Conservation (phyloP, 352 stramenopile genomes). For the Phytophthora sansomeana region DNA sequence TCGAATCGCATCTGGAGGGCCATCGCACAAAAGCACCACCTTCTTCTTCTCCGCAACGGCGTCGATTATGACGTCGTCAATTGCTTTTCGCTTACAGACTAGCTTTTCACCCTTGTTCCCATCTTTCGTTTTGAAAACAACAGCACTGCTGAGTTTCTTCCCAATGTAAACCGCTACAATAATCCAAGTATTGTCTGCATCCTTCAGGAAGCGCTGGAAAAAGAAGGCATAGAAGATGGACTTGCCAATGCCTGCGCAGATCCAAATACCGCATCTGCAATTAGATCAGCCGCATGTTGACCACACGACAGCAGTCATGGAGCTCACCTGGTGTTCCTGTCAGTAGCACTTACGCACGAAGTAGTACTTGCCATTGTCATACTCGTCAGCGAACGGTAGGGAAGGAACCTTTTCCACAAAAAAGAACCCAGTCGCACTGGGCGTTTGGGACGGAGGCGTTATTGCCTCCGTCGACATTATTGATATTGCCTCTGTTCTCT, state of each 20-base stretch:
- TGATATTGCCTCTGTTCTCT: too few relatives aligned
- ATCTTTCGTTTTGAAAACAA: not conserved
- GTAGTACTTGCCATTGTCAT: not conserved
- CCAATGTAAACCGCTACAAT: not conserved
- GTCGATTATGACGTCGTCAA: not conserved
- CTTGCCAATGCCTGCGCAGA: constrained; percentile 8
- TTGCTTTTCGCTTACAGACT: not conserved
- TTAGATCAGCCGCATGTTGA: not conserved
- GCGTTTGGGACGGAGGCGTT: too few relatives aligned
- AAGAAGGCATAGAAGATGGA: constrained; percentile 7
- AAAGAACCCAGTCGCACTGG: too few relatives aligned
- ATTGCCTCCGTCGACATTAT: too few relatives aligned
- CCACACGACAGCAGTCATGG: too few relatives aligned
- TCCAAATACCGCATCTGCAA: not conserved
- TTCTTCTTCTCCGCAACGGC: not conserved
- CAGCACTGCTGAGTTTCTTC: not conserved
- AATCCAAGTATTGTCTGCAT: not conserved
- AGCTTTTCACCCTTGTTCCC: not conserved
- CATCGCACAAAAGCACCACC: constrained; percentile 9
- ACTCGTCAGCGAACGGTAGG: constrained; percentile 14
- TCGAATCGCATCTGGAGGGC: not conserved
- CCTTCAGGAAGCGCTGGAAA: constrained; percentile 1
- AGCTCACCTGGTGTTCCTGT: constrained; percentile 3
- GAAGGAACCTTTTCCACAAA: constrained; percentile 20
- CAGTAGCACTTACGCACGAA: constrained; percentile 8